Conservation (phyloP, 75 land plant species). For the Picea sitchensis region DNA sequence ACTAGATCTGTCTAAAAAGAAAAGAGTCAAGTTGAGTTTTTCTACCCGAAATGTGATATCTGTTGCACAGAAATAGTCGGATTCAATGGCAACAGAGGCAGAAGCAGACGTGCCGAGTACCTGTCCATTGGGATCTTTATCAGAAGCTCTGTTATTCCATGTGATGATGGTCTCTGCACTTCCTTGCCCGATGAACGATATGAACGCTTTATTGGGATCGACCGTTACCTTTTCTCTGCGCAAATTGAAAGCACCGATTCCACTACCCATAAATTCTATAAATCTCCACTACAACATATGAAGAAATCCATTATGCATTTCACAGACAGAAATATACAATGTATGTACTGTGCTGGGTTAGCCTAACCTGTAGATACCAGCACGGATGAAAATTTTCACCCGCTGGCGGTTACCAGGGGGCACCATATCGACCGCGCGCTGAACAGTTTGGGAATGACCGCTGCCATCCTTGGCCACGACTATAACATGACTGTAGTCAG, state of each 20-base stretch:
- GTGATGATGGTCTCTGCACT: constrained; percentile 51
- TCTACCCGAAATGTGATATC: constrained; percentile 75
- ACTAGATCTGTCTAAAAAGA: too few species aligned
- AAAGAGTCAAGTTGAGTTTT: too few species aligned
- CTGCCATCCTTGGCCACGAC: constrained; percentile 50
- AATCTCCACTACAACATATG: background rate
- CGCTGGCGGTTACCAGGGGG: constrained; percentile 37
- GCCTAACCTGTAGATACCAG: constrained; percentile 68
- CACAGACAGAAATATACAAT: background rate
- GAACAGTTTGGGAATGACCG: constrained; percentile 48
- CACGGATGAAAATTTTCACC: constrained; percentile 51
- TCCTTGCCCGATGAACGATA: constrained; percentile 62
- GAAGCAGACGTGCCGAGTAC: constrained; percentile 61
- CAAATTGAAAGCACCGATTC: background rate
- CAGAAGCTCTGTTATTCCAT: constrained; percentile 73
- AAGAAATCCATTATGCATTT: background rate
- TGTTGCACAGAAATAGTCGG: constrained; percentile 74
- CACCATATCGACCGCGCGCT: constrained; percentile 68
- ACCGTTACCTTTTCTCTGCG: constrained; percentile 83
- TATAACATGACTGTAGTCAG: background rate
- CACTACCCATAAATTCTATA: background rate
- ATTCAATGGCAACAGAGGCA: constrained; percentile 62
- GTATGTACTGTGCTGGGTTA: background rate
- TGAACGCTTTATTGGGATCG: constrained; percentile 55
- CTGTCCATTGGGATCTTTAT: constrained; percentile 24